Evolutionary conservation across 805 yeast genomes (phyloP), one percentile per base, ranked within the genome.

Genomic region (Sugiyamaella boreocaroliniensis): DNA sequence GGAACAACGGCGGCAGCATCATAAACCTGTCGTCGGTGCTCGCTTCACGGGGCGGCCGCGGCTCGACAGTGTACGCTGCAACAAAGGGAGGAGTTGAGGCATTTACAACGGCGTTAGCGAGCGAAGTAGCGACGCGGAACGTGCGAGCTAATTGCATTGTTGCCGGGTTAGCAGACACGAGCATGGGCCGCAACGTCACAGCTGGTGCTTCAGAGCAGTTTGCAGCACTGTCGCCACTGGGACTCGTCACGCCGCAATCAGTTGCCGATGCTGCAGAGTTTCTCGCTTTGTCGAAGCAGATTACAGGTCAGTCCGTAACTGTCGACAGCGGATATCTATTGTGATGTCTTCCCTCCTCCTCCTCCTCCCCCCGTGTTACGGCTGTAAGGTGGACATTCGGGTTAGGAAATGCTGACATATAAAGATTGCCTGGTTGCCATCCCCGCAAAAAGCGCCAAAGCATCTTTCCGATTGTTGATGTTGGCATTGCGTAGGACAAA

Each of bases 131-230:
- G 12, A 67, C 79, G 0, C 65, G 69, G 37, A 72, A 72, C 9
- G 74, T 88, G 2, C 66, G 87, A 40, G 83, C 83, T 43, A 86
- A 86, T 64, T 72, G 84, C 1, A 65, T 89, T 0, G 65, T 82
- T 16, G 93, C 95, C 0, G 92, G 92, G 0, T 68, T 86, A 29
- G 69, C 68, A 5, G 85, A 78, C 22, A 87, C 96, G 0, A 85
- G 78, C 3, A 86, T 88, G 82, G 55, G 61, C 20, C 18, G 49
- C 14, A 18, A 26, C 14, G 58, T 57, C 16, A 40, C 50, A 18
- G 47, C 29, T 1, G 45, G 37, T 6, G 40, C 49, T 9, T 18
- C 52, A 15, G 54, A 50, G 12, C 22, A 48, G 19, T 52, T 58
- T 47, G 42, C 55, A 20, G 41, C 55, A 29, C 26, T 19, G 18